Conservation (phyloP, 768 basidiomycete species). For the Boletus insuetus region DNA sequence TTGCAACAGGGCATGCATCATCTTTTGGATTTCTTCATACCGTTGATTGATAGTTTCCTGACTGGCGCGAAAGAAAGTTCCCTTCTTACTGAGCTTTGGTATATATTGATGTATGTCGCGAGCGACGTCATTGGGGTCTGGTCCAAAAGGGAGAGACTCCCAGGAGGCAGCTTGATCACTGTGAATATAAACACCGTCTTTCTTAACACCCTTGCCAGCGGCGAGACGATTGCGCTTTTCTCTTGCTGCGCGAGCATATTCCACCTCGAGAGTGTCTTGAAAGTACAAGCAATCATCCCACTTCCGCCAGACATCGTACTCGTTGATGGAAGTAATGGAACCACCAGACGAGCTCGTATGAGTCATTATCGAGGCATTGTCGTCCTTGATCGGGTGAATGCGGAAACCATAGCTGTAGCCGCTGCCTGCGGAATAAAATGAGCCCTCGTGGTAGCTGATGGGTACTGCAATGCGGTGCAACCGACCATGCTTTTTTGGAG, state of each 20-base stretch:
- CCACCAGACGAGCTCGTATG: conserved; percentile 33
- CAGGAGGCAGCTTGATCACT: conserved; percentile 77
- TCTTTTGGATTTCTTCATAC: conserved; percentile 52
- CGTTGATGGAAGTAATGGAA: conserved; percentile 36
- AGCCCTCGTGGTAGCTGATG: background rate
- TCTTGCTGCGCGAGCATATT: conserved; percentile 61
- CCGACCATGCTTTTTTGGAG: conserved; percentile 56
- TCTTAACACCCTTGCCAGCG: conserved; percentile 75
- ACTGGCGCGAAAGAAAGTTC: conserved; percentile 68
- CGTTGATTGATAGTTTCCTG: conserved; percentile 65
- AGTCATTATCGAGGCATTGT: conserved; percentile 28
- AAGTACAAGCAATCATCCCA: conserved; percentile 85
- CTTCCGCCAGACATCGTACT: conserved; percentile 73
- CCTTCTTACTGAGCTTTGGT: conserved; percentile 69
- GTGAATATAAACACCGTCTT: conserved; percentile 63
- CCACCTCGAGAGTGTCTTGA: conserved; percentile 64
- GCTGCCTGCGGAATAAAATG: conserved; percentile 38
- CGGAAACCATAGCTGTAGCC: conserved; percentile 62
- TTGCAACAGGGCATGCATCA: conserved; percentile 58
- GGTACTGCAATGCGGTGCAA: conserved; percentile 6
- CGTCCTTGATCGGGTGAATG: conserved; percentile 43
- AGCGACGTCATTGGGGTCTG: conserved; percentile 73
- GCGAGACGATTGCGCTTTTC: conserved; percentile 65
- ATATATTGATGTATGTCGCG: conserved; percentile 63
- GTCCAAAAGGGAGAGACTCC: conserved; percentile 81